Evolutionary conservation across 345 rosid species (phyloP), one percentile per base, ranked within the genome.

Genomic region (Salix viminalis): DNA sequence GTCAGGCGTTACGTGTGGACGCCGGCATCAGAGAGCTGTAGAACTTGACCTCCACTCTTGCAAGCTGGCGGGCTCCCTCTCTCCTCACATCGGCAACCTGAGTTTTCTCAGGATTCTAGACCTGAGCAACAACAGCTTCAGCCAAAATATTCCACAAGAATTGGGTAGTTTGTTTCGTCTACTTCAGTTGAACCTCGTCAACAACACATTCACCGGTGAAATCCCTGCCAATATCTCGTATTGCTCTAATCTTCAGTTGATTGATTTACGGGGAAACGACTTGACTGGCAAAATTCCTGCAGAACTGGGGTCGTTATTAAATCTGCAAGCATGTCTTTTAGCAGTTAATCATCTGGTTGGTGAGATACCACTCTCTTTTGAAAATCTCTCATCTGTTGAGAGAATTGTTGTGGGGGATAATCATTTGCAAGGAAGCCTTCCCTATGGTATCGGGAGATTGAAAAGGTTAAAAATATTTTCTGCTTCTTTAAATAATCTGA

Each of bases 101-200:
- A 54, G 61, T 54, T 54, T 54, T 54, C 61, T 36, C 18, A 14
- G 36, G 24, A 39, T n/a, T 6, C 54, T 84, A 18, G 2, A 24
- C 52, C 83, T 84, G 4, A 9, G 66, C 6, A 39, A 71, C 7
- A 84, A 84, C 72, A 69, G 48, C 62, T 79, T 84, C 71, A 52
- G 75, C 9, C 75, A 76, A 0, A 7, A 71, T 18, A 80, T 84
- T 24, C 86, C 85, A 0, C 36, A 5, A 2, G 85, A 83, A 46
- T 48, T 79, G n/a, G 85, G 85, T 7, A 15, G 80, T 23, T 65
- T 83, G 64, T 66, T 71, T 60, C 83, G 81, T 10, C 66, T 83
- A 56, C 83, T 5, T 66, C 28, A 21, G 7, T 41, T 83, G 13
- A 3, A 19, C 16, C 70, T 83, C 0, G 68, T 9, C 21, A 61